Evolutionary conservation across 208 protist genomes (phyloP).

Genomic region (Leishmania mexicana): DNA sequence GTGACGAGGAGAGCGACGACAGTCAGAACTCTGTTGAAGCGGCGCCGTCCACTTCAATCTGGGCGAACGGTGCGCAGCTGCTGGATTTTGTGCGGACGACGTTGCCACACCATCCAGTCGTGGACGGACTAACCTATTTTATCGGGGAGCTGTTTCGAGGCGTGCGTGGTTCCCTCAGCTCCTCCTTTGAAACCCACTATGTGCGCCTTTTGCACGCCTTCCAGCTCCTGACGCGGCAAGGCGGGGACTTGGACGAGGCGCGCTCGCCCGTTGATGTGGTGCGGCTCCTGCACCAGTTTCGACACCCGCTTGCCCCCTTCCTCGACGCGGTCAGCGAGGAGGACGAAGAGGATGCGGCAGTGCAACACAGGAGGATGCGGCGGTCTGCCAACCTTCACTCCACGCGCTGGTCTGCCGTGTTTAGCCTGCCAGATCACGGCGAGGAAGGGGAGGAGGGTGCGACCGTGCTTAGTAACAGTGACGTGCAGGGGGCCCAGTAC

Average conservation of each 20-base stretch:
- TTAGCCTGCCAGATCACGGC: background rate
- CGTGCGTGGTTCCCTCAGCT: slow-evolving; percentile 79
- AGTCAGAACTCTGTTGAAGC: background rate
- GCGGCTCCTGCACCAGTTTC: slow-evolving; percentile 20
- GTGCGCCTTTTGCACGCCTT: slow-evolving; percentile 54
- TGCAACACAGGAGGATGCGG: background rate
- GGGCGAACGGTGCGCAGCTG: slow-evolving; percentile 22
- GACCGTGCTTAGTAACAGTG: slow-evolving; percentile 25
- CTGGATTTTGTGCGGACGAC: slow-evolving; percentile 46
- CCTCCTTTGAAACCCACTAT: slow-evolving; percentile 79
- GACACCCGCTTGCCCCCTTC: slow-evolving; percentile 20
- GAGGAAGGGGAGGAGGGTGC: slow-evolving; percentile 17
- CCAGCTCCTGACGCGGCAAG: slow-evolving; percentile 27
- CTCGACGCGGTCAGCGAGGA: slow-evolving; percentile 26
- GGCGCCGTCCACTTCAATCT: slow-evolving; percentile 21
- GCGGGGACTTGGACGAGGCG: background rate
- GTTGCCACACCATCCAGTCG: slow-evolving; percentile 55
- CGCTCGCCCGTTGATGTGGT: slow-evolving; percentile 18
- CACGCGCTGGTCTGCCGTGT: slow-evolving; percentile 26
- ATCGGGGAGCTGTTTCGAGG: slow-evolving; percentile 78
- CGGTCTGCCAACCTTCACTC: slow-evolving; percentile 10
- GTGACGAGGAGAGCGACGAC: slow-evolving; percentile 2
- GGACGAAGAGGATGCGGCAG: slow-evolving; percentile 6
- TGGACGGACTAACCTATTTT: slow-evolving; percentile 71
- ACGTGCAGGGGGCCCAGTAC: slow-evolving; percentile 30